Percentiles rank a stretch among this genome's conserved stretches.
phyloP scores from a whole-genome alignment of 2,329 filamentous ascomycete species.

The Verticillium nubilum region DNA sequence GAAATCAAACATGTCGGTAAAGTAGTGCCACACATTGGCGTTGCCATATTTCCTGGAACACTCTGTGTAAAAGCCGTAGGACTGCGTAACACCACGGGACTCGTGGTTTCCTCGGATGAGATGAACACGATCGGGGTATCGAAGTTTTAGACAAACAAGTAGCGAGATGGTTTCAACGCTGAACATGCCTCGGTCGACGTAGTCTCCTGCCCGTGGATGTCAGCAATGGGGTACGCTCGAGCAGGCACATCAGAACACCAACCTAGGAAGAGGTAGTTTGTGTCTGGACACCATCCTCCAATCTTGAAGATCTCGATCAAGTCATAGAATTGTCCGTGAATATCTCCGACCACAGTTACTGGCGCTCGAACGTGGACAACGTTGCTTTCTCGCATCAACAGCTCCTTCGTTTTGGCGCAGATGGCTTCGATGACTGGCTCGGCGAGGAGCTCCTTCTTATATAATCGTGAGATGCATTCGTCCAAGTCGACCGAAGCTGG shows the following conservation, averaged over 20 bases:
- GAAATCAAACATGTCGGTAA: constrained; percentile 99
- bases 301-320: constrained; percentile 99
- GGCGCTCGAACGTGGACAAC: constrained; percentile 95
- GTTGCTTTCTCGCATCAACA: constrained; percentile 99
- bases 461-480: constrained; percentile 94
- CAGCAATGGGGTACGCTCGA: constrained; percentile 1
- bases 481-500: constrained; percentile 96
- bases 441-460: constrained; percentile 93
- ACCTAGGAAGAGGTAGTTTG: constrained; percentile 97
- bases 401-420: constrained; percentile 97
- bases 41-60: constrained; percentile 98
- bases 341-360: constrained; percentile 96
- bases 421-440: constrained; percentile 98
- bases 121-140: constrained; percentile 93
- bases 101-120: constrained; percentile 98
- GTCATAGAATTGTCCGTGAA: constrained; percentile 98
- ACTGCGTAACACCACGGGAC: constrained; percentile 94
- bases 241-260: constrained; percentile 16
- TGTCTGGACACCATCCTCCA: constrained; percentile 93
- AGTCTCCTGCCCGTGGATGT: constrained; percentile 63
- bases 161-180: constrained; percentile 98
- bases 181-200: constrained; percentile 97
- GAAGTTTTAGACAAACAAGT: constrained; percentile 91
- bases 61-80: constrained; percentile 98
- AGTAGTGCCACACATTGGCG: constrained; percentile 98